A percentile compares a stretch with the other conserved stretches of the same genome.
Conservation (phyloP, 148 eudicot species). For the Fagopyrum homotropicum region DNA sequence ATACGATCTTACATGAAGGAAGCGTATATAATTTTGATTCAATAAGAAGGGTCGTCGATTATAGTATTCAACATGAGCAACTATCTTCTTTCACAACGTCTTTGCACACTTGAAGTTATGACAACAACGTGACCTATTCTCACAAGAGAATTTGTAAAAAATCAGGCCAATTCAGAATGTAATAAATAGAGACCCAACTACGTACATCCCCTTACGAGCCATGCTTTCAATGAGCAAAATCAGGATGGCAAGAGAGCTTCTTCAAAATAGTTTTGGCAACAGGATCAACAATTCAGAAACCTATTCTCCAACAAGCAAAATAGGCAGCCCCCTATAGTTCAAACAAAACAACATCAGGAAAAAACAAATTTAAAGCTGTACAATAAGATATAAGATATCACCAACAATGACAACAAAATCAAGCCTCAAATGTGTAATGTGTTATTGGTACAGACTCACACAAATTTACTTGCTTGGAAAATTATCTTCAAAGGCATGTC, state of each 20-base stretch:
- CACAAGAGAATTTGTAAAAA: too few species aligned
- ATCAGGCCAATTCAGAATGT: too few species aligned
- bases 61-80: too few species aligned
- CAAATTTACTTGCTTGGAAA: not conserved
- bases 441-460: not conserved
- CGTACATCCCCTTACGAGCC: too few species aligned
- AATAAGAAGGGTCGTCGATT: too few species aligned
- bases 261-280: not conserved
- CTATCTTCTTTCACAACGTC: too few species aligned
- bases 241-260: not conserved
- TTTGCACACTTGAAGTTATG: too few species aligned
- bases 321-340: slow-evolving; percentile 7
- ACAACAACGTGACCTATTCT: too few species aligned
- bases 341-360: not conserved
- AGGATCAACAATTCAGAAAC: not conserved
- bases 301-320: slow-evolving; percentile 7
- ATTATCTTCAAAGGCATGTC: not conserved
- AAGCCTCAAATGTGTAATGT: not conserved
- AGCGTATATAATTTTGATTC: too few species aligned
- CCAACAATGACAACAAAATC: not conserved
- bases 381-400: not conserved
- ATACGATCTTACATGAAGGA: too few species aligned
- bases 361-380: too few species aligned
- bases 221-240: not conserved
- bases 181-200: too few species aligned